Evolutionary conservation across 2,329 filamentous ascomycete genomes (phyloP).

Genomic region (Plectosphaerella plurivora): DNA sequence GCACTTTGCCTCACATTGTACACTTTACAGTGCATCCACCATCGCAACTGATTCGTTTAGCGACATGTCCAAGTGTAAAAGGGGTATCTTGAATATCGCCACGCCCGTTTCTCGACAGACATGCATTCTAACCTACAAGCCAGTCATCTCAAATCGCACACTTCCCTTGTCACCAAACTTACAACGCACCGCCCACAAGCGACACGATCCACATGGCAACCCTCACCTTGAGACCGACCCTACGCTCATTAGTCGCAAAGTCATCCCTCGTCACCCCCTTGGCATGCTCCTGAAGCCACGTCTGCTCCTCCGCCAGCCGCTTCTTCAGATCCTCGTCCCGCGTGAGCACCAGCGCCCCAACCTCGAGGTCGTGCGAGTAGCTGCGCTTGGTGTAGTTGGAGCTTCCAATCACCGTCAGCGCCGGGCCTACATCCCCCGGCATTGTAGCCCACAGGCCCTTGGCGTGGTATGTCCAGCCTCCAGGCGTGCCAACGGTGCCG

Average conservation of each 20-base stretch:
- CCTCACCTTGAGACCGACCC: constrained; percentile 79
- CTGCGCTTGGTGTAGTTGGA: constrained; percentile 95
- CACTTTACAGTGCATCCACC: too few species aligned
- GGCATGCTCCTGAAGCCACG: constrained; percentile 74
- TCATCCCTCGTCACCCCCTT: constrained; percentile 67
- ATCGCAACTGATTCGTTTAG: too few species aligned
- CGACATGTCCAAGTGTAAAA: too few species aligned
- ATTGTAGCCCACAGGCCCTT: constrained; percentile 92
- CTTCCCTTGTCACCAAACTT: constrained; percentile 12
- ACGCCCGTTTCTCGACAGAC: too few species aligned
- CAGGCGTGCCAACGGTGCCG: constrained; percentile 75
- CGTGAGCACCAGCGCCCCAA: constrained; percentile 82
- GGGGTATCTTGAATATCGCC: too few species aligned
- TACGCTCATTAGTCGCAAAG: constrained; percentile 74
- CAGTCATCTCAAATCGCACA: too few species aligned
- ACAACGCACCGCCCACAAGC: constrained; percentile 83
- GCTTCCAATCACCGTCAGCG: constrained; percentile 80
- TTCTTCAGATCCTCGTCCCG: constrained; percentile 66
- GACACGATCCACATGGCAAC: constrained; percentile 93
- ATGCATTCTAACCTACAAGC: too few species aligned
- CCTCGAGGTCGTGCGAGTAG: constrained; percentile 88
- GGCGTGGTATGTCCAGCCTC: constrained; percentile 95
- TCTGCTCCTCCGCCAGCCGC: constrained; percentile 73
- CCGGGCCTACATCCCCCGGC: constrained; percentile 59
- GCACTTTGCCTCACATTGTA: too few species aligned